These are phyloP conservation scores for Parascedosporium putredinis DNA, from an alignment of 2,329 filamentous ascomycete species.

Conservation along the genomic window DNA sequence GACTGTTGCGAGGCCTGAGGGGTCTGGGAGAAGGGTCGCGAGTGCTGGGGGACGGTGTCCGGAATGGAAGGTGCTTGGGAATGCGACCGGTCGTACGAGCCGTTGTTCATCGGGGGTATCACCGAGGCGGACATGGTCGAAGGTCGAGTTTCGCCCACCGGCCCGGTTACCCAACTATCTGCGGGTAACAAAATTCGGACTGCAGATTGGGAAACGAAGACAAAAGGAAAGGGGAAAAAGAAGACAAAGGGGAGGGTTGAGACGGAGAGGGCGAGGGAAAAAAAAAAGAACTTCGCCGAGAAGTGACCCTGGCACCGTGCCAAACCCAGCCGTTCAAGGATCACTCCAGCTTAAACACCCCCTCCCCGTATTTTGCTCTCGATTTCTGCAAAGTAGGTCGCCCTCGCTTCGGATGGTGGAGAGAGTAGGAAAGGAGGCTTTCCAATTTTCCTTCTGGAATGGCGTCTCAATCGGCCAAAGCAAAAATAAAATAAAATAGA, in stretches of 20 bases:
- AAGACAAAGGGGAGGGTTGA: not conserved
- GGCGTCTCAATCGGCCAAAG: no score
- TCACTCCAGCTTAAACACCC: not conserved
- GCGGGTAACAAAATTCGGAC: not conserved
- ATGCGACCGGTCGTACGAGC: constrained; percentile 7
- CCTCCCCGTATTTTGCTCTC: not conserved
- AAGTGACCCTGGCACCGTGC: not conserved
- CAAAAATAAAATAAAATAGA: no score
- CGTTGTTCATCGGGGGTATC: constrained; percentile 6
- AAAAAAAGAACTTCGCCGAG: not conserved
- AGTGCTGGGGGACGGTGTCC: not conserved
- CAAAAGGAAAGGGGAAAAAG: not conserved
- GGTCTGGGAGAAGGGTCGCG: constrained; percentile 2
- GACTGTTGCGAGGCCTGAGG: constrained; percentile 1
- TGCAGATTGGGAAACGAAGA: no score
- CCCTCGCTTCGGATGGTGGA: no score
- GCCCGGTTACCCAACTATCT: not conserved
- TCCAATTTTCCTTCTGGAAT: no score
- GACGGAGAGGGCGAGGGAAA: not conserved
- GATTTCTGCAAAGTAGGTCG: no score
- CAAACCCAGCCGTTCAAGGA: not conserved
- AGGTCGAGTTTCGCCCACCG: not conserved
- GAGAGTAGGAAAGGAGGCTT: no score
- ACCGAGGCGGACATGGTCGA: constrained; percentile 4
- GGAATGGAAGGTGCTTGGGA: constrained; percentile 1